Conservation (phyloP, 1,284 basidiomycete genomes). For the Malassezia sympodialis region DNA sequence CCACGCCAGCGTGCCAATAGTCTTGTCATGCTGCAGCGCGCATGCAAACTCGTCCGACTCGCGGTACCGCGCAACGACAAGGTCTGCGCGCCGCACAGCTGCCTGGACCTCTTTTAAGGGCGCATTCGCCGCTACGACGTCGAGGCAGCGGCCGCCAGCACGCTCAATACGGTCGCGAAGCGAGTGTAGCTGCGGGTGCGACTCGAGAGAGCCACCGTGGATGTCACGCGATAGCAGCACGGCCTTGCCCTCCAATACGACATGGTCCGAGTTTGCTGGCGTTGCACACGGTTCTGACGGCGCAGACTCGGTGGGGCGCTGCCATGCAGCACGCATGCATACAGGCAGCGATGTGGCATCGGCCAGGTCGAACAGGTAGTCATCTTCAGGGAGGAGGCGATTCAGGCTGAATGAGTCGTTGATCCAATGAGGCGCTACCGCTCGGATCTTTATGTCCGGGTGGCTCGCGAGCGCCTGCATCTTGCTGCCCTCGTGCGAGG, state of each 20-base stretch:
- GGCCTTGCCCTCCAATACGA: slow-evolving; percentile 20
- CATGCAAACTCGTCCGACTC: slow-evolving; percentile 62
- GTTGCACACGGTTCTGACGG: slow-evolving; percentile 6
- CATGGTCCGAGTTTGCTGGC: slow-evolving; percentile 1
- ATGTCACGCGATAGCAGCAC: slow-evolving; percentile 30
- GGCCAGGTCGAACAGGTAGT: slow-evolving; percentile 61
- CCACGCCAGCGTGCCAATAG: slow-evolving; percentile 70
- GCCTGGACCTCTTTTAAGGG: slow-evolving; percentile 22
- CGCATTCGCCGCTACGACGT: slow-evolving; percentile 54
- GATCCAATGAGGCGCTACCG: slow-evolving; percentile 71
- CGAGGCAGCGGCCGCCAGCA: slow-evolving; percentile 45
- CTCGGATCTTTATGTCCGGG: slow-evolving; percentile 54
- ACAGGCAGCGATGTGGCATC: slow-evolving; percentile 32
- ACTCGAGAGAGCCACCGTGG: slow-evolving; percentile 16
- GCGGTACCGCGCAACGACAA: slow-evolving; percentile 62
- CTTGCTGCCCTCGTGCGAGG: slow-evolving; percentile 18
- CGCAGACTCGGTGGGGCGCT: slow-evolving; percentile 21
- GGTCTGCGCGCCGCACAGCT: slow-evolving; percentile 53
- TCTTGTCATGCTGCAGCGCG: slow-evolving; percentile 57
- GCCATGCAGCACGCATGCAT: slow-evolving; percentile 20
- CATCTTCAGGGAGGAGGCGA: slow-evolving; percentile 53
- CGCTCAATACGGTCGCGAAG: slow-evolving; percentile 8
- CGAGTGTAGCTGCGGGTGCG: slow-evolving; percentile 13
- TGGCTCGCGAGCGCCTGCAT: slow-evolving; percentile 51
- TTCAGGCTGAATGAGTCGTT: slow-evolving; percentile 65